Conservation (phyloP, 2,329 filamentous ascomycete species). For the Cercospora berteroae region DNA sequence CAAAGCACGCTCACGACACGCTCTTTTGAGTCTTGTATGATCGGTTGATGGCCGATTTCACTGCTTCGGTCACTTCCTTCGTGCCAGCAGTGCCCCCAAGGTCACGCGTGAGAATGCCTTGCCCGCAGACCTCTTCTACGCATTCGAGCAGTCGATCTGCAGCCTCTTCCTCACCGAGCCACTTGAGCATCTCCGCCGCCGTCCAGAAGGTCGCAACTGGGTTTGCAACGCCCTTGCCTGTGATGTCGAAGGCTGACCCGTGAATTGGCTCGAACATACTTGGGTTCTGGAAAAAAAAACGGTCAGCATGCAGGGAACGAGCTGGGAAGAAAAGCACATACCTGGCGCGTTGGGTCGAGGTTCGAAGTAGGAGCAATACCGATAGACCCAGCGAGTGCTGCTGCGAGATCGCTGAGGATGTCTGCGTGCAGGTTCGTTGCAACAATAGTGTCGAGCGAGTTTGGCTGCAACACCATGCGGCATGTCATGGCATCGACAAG, state of each 20-base stretch:
- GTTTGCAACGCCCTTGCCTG: constrained; percentile 60
- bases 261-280: constrained; percentile 62
- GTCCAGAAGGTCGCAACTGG: constrained; percentile 61
- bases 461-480: constrained; percentile 61
- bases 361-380: constrained; percentile 71
- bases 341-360: constrained; percentile 59
- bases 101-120: constrained; percentile 54
- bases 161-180: constrained; percentile 56
- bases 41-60: constrained; percentile 41
- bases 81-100: constrained; percentile 50
- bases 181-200: constrained; percentile 57
- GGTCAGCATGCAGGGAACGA: background rate
- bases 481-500: constrained; percentile 66
- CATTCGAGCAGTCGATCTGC: constrained; percentile 51
- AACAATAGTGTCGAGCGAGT: constrained; percentile 62
- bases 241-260: constrained; percentile 59
- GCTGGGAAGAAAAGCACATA: background rate
- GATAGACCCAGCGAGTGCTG: constrained; percentile 68
- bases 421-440: constrained; percentile 63
- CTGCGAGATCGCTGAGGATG: constrained; percentile 68
- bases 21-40: constrained; percentile 16
- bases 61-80: constrained; percentile 45
- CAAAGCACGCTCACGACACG: background rate
- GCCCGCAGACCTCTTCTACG: constrained; percentile 55
- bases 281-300: constrained; percentile 46